Conservation (phyloP, 306 rosid species). For the Vigna radiata region DNA sequence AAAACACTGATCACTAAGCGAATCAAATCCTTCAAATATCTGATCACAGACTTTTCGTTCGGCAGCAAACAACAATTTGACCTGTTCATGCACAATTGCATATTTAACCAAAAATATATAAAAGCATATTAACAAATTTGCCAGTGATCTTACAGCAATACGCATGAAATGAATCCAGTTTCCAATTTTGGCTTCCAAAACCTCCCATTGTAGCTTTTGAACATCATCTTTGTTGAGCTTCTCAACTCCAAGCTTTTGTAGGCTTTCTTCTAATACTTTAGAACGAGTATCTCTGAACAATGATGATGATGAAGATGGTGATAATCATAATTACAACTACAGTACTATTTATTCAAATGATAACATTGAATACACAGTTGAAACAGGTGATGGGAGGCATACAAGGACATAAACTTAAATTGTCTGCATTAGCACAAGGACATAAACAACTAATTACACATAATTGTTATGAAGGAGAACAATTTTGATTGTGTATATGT, state of each 20-base stretch:
- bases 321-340: slow-evolving; percentile 12
- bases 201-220: slow-evolving; percentile 91
- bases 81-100: slow-evolving; percentile 57
- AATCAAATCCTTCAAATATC: slow-evolving; percentile 75
- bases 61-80: slow-evolving; percentile 82
- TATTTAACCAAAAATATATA: background rate
- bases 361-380: background rate
- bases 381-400: slow-evolving; percentile 3
- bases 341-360: background rate
- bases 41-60: slow-evolving; percentile 82
- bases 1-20: slow-evolving; percentile 80
- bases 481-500: background rate
- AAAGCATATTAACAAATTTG: slow-evolving; percentile 13
- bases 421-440: background rate
- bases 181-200: slow-evolving; percentile 92
- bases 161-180: slow-evolving; percentile 96
- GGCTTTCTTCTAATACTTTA: slow-evolving; percentile 81
- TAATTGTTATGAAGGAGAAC: background rate
- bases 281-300: slow-evolving; percentile 74
- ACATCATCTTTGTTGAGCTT: slow-evolving; percentile 86
- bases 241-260: slow-evolving; percentile 81
- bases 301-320: slow-evolving; percentile 31
- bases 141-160: slow-evolving; percentile 68
- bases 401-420: background rate
- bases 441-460: background rate